Conservation (phyloP, 2,329 filamentous ascomycete genomes). For the Atkinsonella texensis region DNA sequence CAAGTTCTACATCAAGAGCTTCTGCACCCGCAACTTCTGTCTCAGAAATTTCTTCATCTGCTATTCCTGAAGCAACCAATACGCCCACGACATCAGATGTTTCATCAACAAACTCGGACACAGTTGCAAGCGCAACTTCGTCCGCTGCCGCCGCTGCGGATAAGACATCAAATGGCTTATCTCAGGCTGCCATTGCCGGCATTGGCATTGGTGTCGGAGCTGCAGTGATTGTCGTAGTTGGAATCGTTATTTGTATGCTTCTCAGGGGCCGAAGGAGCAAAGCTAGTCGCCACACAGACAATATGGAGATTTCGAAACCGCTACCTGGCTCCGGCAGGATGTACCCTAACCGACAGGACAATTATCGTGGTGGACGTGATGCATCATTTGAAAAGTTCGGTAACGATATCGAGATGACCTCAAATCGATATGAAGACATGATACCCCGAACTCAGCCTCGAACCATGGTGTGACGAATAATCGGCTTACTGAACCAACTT, state of each 20-base stretch:
- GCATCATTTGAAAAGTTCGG: conserved; percentile 25
- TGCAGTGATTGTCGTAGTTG: conserved; percentile 26
- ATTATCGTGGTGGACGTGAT: conserved; percentile 6
- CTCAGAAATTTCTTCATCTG: not conserved
- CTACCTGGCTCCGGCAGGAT: conserved; percentile 32
- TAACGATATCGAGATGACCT: conserved; percentile 37
- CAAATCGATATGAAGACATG: conserved; percentile 47
- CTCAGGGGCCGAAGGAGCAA: conserved; percentile 18
- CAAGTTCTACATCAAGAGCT: not conserved
- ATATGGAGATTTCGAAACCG: conserved; percentile 38
- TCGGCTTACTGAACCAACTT: not conserved
- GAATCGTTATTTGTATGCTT: conserved; percentile 27
- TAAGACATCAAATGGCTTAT: conserved; percentile 20
- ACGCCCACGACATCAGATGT: conserved; percentile 5
- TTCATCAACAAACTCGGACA: conserved; percentile 2
- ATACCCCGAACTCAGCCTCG: conserved; percentile 37
- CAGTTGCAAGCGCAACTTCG: conserved; percentile 7
- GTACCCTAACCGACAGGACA: conserved; percentile 23
- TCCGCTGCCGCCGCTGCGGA: conserved; percentile 3
- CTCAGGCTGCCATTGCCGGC: conserved; percentile 33
- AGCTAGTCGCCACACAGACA: conserved; percentile 7
- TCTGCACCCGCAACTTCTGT: not conserved
- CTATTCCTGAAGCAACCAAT: conserved; percentile 2
- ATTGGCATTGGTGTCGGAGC: conserved; percentile 35
- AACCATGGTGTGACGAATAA: conserved; percentile 23